phyloP scores from a whole-genome alignment of 2,329 filamentous ascomycete species.

The Fusarium sp. region DNA sequence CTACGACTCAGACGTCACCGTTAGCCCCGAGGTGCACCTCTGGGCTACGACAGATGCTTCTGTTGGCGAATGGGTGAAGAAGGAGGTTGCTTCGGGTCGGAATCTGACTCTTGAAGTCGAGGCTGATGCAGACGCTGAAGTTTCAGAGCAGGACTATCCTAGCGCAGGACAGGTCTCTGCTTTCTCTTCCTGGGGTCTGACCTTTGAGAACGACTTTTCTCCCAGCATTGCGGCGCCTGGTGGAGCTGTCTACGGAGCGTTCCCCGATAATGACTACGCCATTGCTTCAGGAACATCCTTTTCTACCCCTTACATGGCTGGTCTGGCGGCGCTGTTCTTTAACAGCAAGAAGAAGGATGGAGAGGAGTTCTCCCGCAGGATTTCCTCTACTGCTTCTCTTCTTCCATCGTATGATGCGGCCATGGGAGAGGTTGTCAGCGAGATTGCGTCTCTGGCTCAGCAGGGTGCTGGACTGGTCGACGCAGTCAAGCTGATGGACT shows the following conservation, averaged over 20 bases:
- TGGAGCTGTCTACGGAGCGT: background rate
- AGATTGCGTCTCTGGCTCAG: background rate
- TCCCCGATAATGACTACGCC: conserved; percentile 22
- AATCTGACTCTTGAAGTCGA: background rate
- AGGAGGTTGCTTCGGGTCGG: background rate
- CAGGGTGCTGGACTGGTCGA: background rate
- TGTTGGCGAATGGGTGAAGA: background rate
- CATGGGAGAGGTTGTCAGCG: background rate
- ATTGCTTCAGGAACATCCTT: conserved; percentile 37
- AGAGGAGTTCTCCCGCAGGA: background rate
- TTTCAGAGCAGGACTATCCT: background rate
- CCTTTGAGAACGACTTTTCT: conserved; percentile 38
- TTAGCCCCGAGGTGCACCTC: background rate
- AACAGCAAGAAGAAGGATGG: background rate
- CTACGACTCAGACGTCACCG: background rate
- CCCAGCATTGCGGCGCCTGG: conserved; percentile 33
- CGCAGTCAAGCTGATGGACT: background rate
- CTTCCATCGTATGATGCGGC: background rate
- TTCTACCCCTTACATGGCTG: conserved; percentile 36
- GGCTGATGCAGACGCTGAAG: background rate
- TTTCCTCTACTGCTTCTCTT: background rate
- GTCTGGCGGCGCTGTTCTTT: conserved; percentile 38
- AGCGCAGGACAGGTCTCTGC: conserved; percentile 23
- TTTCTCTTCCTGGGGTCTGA: conserved; percentile 37
- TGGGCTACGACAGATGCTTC: background rate